Conservation (phyloP, 495 filamentous ascomycete species). For the Penicillium herquei region DNA sequence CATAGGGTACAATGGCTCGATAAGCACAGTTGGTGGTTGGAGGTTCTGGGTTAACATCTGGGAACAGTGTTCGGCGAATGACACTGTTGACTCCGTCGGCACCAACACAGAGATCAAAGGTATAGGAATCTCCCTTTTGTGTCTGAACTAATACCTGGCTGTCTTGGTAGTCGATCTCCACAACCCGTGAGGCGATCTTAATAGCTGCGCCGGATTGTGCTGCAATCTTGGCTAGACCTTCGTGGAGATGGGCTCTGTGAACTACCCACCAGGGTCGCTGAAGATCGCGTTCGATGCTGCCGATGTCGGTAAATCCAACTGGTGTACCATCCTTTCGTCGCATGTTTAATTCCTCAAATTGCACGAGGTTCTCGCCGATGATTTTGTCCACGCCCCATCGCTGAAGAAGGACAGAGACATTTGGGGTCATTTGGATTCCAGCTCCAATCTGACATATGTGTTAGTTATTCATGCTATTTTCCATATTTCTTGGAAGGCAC, state of each 20-base stretch:
- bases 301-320: constrained; percentile 33
- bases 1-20: constrained; percentile 38
- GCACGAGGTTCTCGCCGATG: constrained; percentile 36
- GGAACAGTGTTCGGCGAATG: constrained; percentile 32
- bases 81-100: constrained; percentile 41
- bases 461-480: neutral
- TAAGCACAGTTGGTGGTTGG: constrained; percentile 42
- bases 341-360: constrained; percentile 40
- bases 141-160: constrained; percentile 31
- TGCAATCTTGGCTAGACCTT: constrained; percentile 35
- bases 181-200: constrained; percentile 34
- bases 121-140: constrained; percentile 25
- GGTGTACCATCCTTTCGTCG: constrained; percentile 35
- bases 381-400: constrained; percentile 33
- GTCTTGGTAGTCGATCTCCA: constrained; percentile 18
- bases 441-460: constrained; percentile 44
- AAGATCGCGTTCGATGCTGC: constrained; percentile 12
- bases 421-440: constrained; percentile 60
- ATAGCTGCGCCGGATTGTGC: constrained; percentile 27
- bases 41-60: constrained; percentile 33
- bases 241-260: constrained; percentile 37
- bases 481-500: neutral
- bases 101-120: constrained; percentile 41
- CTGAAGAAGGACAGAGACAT: constrained; percentile 47
- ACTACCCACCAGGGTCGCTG: constrained; percentile 36